phyloP scores from a whole-genome alignment of 2,329 filamentous ascomycete species.

The Aspergillus costaricaensis region DNA sequence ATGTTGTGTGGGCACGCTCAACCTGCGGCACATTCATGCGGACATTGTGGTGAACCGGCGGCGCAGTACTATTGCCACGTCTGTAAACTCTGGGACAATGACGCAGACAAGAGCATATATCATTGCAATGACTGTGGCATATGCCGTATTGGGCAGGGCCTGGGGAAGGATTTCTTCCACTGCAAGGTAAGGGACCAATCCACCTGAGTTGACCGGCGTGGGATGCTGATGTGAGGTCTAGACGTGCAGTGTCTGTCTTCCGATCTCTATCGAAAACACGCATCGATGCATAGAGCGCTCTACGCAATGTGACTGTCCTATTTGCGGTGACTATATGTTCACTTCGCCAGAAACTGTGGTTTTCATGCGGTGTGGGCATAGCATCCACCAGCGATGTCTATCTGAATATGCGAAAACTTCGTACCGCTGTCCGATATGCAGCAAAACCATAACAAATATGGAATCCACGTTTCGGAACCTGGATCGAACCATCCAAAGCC shows the following conservation, averaged over 20 bases:
- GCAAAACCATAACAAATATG: constrained; percentile 96
- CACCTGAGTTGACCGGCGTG: not conserved
- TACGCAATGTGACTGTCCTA: constrained; percentile 93
- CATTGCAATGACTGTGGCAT: constrained; percentile 97
- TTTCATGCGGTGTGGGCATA: constrained; percentile 94
- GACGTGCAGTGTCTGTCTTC: constrained; percentile 92
- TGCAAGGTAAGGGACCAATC: constrained; percentile 72
- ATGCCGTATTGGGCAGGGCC: constrained; percentile 82
- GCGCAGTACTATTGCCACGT: constrained; percentile 91
- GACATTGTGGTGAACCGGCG: constrained; percentile 71
- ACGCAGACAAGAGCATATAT: constrained; percentile 86
- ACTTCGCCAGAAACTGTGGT: constrained; percentile 85
- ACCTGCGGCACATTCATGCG: constrained; percentile 74
- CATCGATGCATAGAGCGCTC: constrained; percentile 95
- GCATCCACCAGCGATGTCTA: constrained; percentile 89
- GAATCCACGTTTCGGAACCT: constrained; percentile 90
- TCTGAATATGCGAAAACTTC: constrained; percentile 83
- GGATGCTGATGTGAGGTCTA: constrained; percentile 38
- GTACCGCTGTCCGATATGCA: constrained; percentile 96
- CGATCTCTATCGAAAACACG: constrained; percentile 77
- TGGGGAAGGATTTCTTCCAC: constrained; percentile 97
- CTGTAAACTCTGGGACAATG: constrained; percentile 97
- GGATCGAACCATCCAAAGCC: constrained; percentile 79
- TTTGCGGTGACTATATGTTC: constrained; percentile 96
- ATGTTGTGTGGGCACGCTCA: constrained; percentile 92